phyloP scores from a whole-genome alignment of 2,329 filamentous ascomycete species.

The Endothia cerciana region DNA sequence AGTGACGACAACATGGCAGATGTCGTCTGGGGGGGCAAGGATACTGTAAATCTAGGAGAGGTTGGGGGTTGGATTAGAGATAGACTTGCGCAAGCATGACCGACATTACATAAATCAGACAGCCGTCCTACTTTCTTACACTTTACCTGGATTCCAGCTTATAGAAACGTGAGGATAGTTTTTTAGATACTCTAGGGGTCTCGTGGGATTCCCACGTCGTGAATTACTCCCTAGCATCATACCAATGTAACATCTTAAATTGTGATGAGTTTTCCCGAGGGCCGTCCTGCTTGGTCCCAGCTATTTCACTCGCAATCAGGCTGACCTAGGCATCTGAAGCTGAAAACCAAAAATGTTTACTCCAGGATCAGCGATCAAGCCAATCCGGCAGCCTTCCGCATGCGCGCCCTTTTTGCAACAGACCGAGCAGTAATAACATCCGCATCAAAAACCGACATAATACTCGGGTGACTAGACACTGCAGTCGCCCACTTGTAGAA shows the following conservation, averaged over 20 bases:
- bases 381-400: slow-evolving; percentile 27
- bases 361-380: neutral
- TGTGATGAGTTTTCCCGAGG: neutral
- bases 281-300: neutral
- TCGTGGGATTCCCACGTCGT: neutral
- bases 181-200: too few species aligned
- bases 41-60: slow-evolving; percentile 24
- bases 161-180: too few species aligned
- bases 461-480: slow-evolving; percentile 62
- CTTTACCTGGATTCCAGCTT: too few species aligned
- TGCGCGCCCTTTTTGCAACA: slow-evolving; percentile 41
- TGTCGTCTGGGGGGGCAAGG: slow-evolving; percentile 32
- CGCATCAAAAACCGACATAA: slow-evolving; percentile 63
- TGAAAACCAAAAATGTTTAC: neutral
- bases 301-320: neutral
- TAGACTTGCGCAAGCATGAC: slow-evolving; percentile 19
- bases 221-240: neutral
- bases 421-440: slow-evolving; percentile 45
- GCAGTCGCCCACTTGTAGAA: slow-evolving; percentile 68
- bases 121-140: too few species aligned
- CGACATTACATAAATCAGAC: neutral
- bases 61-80: slow-evolving; percentile 26
- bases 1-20: slow-evolving; percentile 33
- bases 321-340: neutral
- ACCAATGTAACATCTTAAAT: neutral